These are phyloP conservation scores for Selaginella tamariscina DNA, from an alignment of 75 land plant species.

Conservation along the genomic window DNA sequence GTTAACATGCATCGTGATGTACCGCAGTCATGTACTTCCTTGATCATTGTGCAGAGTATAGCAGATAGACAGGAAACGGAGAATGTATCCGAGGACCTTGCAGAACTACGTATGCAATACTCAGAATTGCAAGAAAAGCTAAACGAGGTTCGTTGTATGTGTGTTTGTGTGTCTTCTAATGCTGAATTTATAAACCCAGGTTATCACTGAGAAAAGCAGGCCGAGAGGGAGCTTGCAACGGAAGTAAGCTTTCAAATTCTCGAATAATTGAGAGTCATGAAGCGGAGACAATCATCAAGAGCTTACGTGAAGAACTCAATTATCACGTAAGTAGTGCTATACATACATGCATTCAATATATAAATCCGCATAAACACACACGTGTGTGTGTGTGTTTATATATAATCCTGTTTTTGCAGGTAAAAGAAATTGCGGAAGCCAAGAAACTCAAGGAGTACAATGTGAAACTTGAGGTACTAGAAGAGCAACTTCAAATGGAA, in stretches of 20 bases:
- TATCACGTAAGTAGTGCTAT: background rate
- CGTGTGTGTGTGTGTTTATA: background rate
- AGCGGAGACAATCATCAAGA: background rate
- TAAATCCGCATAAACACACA: no score
- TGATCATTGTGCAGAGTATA: background rate
- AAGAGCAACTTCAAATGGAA: constrained; percentile 74
- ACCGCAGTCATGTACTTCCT: background rate
- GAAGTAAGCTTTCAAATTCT: background rate
- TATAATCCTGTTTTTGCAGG: constrained; percentile 27
- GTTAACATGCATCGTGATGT: background rate
- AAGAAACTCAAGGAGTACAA: constrained; percentile 57
- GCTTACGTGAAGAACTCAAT: background rate
- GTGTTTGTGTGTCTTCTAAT: background rate
- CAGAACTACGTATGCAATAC: background rate
- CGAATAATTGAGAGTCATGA: background rate
- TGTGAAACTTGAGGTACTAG: constrained; percentile 50
- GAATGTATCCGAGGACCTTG: background rate
- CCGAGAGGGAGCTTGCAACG: background rate
- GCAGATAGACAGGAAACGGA: background rate
- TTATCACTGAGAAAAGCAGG: background rate
- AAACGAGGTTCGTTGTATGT: background rate
- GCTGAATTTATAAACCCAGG: no score
- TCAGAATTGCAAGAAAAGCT: background rate
- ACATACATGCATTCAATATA: no score
- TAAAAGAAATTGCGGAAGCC: constrained; percentile 75